Percentiles rank a stretch among this genome's conserved stretches.
Conservation (phyloP, 2,329 filamentous ascomycete genomes). For the Acrodontium crateriforme region DNA sequence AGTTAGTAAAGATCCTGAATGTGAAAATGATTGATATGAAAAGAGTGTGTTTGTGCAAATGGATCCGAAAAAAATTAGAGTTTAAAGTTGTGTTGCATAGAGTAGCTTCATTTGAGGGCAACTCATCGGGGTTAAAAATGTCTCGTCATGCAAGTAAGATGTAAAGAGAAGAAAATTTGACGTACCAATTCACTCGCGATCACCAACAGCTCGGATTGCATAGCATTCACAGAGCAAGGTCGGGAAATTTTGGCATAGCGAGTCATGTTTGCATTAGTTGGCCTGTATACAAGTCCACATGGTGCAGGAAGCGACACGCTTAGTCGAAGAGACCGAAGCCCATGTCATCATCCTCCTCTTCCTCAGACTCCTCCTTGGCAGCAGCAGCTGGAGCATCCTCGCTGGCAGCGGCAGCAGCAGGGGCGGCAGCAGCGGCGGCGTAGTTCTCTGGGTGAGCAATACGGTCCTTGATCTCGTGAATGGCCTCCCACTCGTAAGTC, state of each 20-base stretch:
- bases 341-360: constrained; percentile 46
- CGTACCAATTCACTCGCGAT: constrained; percentile 22
- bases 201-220: constrained; percentile 1
- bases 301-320: too few relatives aligned
- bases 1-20: too few relatives aligned
- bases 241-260: constrained; percentile 3
- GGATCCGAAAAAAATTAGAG: constrained; percentile 63
- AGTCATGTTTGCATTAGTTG: constrained; percentile 14
- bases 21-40: too few relatives aligned
- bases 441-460: constrained; percentile 98
- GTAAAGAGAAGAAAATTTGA: constrained; percentile 7
- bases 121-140: constrained; percentile 52
- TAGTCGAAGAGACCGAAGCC: constrained; percentile 44
- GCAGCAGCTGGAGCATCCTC: constrained; percentile 37
- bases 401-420: constrained; percentile 40
- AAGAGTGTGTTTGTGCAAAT: too few relatives aligned
- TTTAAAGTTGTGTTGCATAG: too few relatives aligned
- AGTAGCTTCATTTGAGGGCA: constrained; percentile 43
- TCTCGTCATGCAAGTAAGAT: constrained; percentile 41
- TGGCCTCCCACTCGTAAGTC: constrained; percentile 87
- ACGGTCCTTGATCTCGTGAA: constrained; percentile 97
- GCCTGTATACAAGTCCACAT: too few relatives aligned
- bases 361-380: constrained; percentile 48
- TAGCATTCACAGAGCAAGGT: too few relatives aligned
- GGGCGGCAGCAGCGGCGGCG: constrained; percentile 64